Evolutionary conservation across 2,329 filamentous ascomycete species (phyloP), one percentile per base, ranked within the genome.

Genomic region (Tolypocladium tundrense): DNA sequence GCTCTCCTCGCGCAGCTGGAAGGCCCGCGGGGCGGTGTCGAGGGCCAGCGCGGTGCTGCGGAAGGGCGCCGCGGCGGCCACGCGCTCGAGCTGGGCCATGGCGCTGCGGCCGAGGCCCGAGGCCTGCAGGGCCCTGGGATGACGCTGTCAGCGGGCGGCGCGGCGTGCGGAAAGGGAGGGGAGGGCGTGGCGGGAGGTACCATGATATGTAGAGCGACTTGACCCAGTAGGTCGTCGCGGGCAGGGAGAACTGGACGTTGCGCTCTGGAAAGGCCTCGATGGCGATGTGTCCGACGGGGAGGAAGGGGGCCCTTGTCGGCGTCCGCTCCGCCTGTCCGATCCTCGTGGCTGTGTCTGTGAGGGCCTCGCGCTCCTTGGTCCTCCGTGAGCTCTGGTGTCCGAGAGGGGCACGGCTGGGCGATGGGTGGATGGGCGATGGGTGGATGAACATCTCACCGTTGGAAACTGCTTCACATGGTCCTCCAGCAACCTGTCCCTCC

Each of bases 161-260:
- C 6, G 27, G 27, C 27, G 6, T 31, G 27, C 27, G 27, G 8
- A 24, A 7, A 16, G 48, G 1, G 14, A 16, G 48, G 1, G 24
- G 3, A n/a, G 27, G 9, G 13, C 14, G 27, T 31, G 24, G 24
- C 24, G 24, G 3, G 24, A 19, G 5, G 45, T 21, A 68, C 62
- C 67, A 68, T 43, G 75, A 76, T 57, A 77, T 68, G 63, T 73
- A 77, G 21, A 77, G 68, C 8, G 68, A 69, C 55, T 73, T 72
- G 37, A 76, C 63, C 73, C 74, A 77, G 40, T 72, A 64, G 5
- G 70, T 71, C 14, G 62, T 65, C 16, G 63, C 59, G 21, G 69
- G 67, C 40, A 75, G 65, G 27, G 64, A 66, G 42, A 75, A 65
- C 53, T 65, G 57, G 41, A 55, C 57, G 57, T 75, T 67, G 14